A percentile compares a stretch with the other conserved stretches of the same genome.
Conservation (phyloP, 2,329 filamentous ascomycete genomes). For the Xylariomycetidae sp. region DNA sequence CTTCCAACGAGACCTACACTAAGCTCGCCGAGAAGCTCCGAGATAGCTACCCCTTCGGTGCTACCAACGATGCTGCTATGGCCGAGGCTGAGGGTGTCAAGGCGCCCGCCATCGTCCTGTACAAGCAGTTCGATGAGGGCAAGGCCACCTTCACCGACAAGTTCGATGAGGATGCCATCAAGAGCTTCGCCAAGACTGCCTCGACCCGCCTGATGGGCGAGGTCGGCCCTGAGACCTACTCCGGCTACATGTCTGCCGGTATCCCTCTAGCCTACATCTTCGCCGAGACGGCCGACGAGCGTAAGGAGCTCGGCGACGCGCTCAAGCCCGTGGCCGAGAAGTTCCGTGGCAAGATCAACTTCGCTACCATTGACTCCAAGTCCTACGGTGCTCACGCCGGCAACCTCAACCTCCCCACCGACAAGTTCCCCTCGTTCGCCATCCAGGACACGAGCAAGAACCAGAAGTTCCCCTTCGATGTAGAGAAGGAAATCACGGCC, state of each 20-base stretch:
- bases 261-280: slow-evolving; percentile 97
- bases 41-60: slow-evolving; percentile 89
- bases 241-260: slow-evolving; percentile 86
- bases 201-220: slow-evolving; percentile 90
- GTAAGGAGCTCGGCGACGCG: slow-evolving; percentile 65
- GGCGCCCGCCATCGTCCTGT: slow-evolving; percentile 81
- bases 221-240: slow-evolving; percentile 95
- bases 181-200: slow-evolving; percentile 75
- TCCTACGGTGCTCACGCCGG: slow-evolving; percentile 88
- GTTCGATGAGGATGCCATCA: slow-evolving; percentile 75
- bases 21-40: slow-evolving; percentile 69
- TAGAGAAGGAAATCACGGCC: slow-evolving; percentile 70
- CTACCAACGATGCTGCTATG: slow-evolving; percentile 73
- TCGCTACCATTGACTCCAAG: slow-evolving; percentile 95
- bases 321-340: slow-evolving; percentile 86
- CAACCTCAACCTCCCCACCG: slow-evolving; percentile 94
- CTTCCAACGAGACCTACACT: slow-evolving; percentile 79
- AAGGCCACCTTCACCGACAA: slow-evolving; percentile 78
- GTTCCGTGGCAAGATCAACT: slow-evolving; percentile 92
- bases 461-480: slow-evolving; percentile 92
- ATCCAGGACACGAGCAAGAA: slow-evolving; percentile 96
- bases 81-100: slow-evolving; percentile 88
- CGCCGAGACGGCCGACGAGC: slow-evolving; percentile 85
- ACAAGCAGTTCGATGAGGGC: slow-evolving; percentile 97
- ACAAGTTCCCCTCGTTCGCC: slow-evolving; percentile 94